Base-by-base conservation (phyloP, 495 filamentous ascomycete genomes). In the Paragyromitra xinjiangensis region DNA sequence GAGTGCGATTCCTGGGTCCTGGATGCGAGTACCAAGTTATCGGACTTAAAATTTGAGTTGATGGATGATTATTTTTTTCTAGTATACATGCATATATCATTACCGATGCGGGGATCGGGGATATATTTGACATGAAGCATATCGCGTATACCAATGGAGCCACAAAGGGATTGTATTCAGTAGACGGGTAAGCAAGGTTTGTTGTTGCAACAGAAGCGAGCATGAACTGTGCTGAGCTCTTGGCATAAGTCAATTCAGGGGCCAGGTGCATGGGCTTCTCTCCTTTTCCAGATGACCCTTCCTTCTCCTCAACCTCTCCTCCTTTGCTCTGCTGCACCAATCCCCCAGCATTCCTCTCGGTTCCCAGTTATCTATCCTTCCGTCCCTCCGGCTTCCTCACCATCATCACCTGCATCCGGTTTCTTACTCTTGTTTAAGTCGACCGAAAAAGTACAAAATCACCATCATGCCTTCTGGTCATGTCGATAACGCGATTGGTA, bases 401-500 rank as follows among this genome's bases (percentile, higher is more conserved):
- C 2, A 26, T 51, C 34, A 26, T 8, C n/a, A 24, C 40, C 42
- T 24, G 39, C 53, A 48, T 34, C 39, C 53, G 48, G 61, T 48
- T 72, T 72, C 50, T 75, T 75, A 42, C 29, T 34, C 29, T 34
- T 34, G 29, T 34, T 34, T 45, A 62, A 58, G 56, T 48, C 56
- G 34, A 61, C 56, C 71, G 45, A 64, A 71, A 19, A 55, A 73
- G 44, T 61, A 77, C 39, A 61, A 29, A 64, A 62, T 61, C 58
- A 34, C 40, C 34, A 65, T 42, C 42, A 81, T 81, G 79, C 74
- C 80, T 63, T 78, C 81, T 53, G 81, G 81, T 76, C 81, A 82
- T 71, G 81, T 83, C 48, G 81, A 83, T 78, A 83, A 83, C 64
- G 81, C 93, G 82, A 98, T 98, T 92, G 95, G 95, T 88, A 98